Percentiles rank a stretch among this genome's conserved stretches.
Evolutionary conservation across 495 filamentous ascomycete species (phyloP).

Genomic region (Gamarada debralockiae): DNA sequence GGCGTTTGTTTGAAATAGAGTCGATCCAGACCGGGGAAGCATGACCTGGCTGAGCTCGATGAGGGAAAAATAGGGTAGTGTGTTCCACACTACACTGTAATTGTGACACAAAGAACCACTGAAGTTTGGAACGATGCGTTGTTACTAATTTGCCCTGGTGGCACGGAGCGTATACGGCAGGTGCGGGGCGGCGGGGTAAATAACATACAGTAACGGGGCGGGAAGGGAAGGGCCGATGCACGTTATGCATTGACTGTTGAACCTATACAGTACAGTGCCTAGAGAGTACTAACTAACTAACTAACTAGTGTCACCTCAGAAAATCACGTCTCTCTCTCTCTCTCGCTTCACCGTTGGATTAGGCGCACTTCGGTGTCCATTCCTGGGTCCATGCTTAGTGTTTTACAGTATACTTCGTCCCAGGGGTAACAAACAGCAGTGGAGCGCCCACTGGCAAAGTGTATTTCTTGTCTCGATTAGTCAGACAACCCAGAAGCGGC

Average conservation of each 20-base stretch:
- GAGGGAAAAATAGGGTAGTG: not conserved
- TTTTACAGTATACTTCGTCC: not conserved
- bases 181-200: too few relatives aligned
- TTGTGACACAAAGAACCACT: not conserved
- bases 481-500: not conserved
- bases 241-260: too few relatives aligned
- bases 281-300: not conserved
- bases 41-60: too few relatives aligned
- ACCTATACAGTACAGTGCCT: too few relatives aligned
- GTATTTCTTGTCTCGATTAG: not conserved
- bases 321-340: not conserved
- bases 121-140: not conserved
- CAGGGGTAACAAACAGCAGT: not conserved
- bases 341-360: not conserved
- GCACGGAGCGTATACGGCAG: not conserved
- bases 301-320: not conserved
- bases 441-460: not conserved
- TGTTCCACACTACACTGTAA: not conserved
- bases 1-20: not conserved
- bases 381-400: not conserved
- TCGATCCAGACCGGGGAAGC: not conserved
- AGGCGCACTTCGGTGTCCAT: not conserved
- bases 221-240: not conserved
- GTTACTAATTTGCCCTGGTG: not conserved
- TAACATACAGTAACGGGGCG: not conserved